A percentile compares a stretch with the other conserved stretches of the same genome.
Conservation (phyloP, 495 filamentous ascomycete species). For the Trichoderma gamsii region DNA sequence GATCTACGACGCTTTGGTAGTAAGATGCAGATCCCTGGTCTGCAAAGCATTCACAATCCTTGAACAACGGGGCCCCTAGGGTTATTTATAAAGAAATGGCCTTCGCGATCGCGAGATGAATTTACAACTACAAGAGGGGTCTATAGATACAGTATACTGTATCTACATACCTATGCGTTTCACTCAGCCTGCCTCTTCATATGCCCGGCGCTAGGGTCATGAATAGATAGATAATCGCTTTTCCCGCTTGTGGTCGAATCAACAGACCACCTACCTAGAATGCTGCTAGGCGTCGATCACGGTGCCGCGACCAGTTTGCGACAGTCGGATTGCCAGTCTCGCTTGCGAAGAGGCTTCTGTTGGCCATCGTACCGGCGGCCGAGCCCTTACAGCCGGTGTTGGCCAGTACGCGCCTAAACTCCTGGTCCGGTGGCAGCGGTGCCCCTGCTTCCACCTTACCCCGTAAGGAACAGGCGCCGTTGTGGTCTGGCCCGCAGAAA, state of each 20-base stretch:
- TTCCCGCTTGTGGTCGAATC: not conserved
- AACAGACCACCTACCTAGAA: not conserved
- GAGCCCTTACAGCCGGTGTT: conserved; percentile 9
- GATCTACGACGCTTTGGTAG: conserved; percentile 11
- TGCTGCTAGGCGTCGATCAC: conserved; percentile 6
- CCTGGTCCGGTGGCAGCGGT: not conserved
- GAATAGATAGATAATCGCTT: not conserved
- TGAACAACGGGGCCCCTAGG: not conserved
- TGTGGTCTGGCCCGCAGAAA: conserved; percentile 1
- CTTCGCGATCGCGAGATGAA: not conserved
- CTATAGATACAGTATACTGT: not conserved
- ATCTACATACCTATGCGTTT: no score
- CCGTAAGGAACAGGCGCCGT: conserved; percentile 13
- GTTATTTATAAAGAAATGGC: not conserved
- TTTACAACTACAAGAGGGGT: not conserved
- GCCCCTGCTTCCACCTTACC: not conserved
- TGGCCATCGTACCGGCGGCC: not conserved
- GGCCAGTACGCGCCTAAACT: conserved; percentile 7
- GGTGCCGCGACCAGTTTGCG: not conserved
- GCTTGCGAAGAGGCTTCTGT: conserved; percentile 2
- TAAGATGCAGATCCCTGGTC: conserved; percentile 12
- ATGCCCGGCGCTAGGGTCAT: not conserved
- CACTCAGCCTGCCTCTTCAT: not conserved
- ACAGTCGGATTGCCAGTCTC: not conserved
- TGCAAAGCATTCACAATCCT: conserved; percentile 12